phyloP scores from a whole-genome alignment of 352 stramenopile species.

The Globisporangium spiculum region DNA sequence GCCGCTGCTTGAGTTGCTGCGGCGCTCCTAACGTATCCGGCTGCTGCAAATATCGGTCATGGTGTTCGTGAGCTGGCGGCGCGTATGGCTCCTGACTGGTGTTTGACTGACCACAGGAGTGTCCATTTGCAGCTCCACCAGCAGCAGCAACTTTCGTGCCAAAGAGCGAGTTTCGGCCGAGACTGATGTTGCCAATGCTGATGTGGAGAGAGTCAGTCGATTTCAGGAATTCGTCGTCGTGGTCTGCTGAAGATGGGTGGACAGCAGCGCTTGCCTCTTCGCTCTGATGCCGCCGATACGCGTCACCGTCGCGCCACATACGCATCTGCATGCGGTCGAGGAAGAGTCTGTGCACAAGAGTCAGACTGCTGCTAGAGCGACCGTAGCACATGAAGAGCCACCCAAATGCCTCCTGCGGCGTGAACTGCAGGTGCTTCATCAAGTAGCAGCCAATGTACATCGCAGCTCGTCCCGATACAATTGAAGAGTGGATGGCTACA shows the following conservation, averaged over 20 bases:
- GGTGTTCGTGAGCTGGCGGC: not conserved
- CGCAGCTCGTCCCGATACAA: slow-evolving; percentile 85
- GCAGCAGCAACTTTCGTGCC: slow-evolving; percentile 28
- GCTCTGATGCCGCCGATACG: slow-evolving; percentile 25
- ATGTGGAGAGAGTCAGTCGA: slow-evolving; percentile 28
- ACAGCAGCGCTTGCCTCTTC: slow-evolving; percentile 15
- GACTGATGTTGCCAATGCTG: slow-evolving; percentile 62
- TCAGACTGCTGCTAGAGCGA: slow-evolving; percentile 72
- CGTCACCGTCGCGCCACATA: slow-evolving; percentile 66
- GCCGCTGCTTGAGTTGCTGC: slow-evolving; percentile 30
- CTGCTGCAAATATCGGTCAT: not conserved
- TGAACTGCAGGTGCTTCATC: slow-evolving; percentile 97
- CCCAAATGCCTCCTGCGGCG: slow-evolving; percentile 91
- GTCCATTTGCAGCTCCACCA: slow-evolving; percentile 19
- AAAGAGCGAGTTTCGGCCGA: slow-evolving; percentile 52
- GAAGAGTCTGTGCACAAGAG: slow-evolving; percentile 85
- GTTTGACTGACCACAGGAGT: not conserved
- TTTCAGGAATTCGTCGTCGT: not conserved
- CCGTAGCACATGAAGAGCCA: slow-evolving; percentile 93
- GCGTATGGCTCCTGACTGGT: slow-evolving; percentile 10
- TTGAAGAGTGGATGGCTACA: slow-evolving; percentile 62
- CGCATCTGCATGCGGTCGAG: slow-evolving; percentile 83
- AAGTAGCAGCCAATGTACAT: slow-evolving; percentile 97
- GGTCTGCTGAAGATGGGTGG: not conserved
- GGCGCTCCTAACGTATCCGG: not conserved